Conservation (phyloP, 116 monocot species). For the Phalaenopsis hybrid region DNA sequence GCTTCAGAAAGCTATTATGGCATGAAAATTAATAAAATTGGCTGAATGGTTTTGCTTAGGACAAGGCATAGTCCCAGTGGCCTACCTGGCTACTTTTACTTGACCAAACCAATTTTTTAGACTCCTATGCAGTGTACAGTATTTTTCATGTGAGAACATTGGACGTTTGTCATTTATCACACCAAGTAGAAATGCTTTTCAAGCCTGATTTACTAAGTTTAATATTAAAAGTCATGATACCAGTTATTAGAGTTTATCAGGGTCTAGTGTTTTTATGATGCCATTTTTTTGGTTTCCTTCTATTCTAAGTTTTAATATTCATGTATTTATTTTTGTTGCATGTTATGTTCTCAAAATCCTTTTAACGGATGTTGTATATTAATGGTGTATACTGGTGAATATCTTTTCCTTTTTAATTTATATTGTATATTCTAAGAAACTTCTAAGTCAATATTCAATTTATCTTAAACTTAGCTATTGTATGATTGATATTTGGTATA, state of each 20-base stretch:
- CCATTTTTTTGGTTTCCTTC: no score
- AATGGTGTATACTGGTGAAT: not conserved
- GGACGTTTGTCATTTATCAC: not conserved
- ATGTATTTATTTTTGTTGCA: not conserved
- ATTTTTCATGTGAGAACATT: not conserved
- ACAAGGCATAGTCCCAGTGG: no score
- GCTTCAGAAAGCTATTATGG: no score
- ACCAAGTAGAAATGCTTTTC: not conserved
- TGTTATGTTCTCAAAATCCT: not conserved
- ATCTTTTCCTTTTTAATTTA: not conserved
- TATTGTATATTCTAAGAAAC: not conserved
- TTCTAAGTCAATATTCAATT: not conserved
- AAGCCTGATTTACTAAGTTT: not conserved
- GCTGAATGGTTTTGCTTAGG: no score
- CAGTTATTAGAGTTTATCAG: no score
- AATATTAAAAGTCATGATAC: not conserved
- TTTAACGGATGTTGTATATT: not conserved
- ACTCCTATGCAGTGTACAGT: not conserved
- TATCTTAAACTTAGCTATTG: not conserved
- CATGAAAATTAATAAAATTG: no score
- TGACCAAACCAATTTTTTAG: not conserved
- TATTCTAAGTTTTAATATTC: no score
- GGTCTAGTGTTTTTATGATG: no score
- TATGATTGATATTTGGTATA: not conserved
- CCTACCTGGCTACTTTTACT: no score